A percentile compares a stretch with the other conserved stretches of the same genome.
These are phyloP conservation scores for Rhododendron molle DNA, from an alignment of 148 eudicot species.

Conservation along the genomic window DNA sequence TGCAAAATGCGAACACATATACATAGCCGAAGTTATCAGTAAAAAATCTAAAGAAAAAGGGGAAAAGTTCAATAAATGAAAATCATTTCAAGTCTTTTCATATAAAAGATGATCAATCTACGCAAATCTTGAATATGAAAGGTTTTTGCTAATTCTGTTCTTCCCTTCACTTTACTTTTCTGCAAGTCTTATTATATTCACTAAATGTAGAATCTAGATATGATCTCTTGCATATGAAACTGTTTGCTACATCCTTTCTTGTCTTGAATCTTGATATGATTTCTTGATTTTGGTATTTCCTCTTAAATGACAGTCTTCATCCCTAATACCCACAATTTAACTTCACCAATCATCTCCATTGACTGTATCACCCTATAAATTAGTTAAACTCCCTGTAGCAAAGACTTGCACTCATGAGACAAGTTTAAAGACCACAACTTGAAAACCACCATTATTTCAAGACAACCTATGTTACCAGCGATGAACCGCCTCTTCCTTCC, in stretches of 20 bases:
- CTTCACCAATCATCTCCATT: neutral
- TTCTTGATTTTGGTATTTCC: neutral
- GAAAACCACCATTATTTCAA: neutral
- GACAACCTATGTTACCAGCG: neutral
- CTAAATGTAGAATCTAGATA: neutral
- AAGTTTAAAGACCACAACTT: neutral
- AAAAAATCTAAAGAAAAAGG: neutral
- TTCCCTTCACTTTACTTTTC: neutral
- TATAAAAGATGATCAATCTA: too few species aligned
- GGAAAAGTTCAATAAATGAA: neutral
- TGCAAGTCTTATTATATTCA: neutral
- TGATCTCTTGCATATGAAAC: neutral
- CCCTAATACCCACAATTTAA: neutral
- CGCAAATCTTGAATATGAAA: neutral
- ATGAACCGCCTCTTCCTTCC: neutral
- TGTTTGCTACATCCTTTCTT: too few species aligned
- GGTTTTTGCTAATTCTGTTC: neutral
- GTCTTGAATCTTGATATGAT: neutral
- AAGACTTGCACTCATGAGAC: neutral
- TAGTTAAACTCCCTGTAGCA: neutral
- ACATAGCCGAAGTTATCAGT: neutral
- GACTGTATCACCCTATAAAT: neutral
- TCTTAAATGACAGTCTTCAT: neutral
- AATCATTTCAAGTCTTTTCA: neutral
- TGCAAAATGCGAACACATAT: neutral